phyloP scores from a whole-genome alignment of 768 basidiomycete species.

The Boletus edulis region DNA sequence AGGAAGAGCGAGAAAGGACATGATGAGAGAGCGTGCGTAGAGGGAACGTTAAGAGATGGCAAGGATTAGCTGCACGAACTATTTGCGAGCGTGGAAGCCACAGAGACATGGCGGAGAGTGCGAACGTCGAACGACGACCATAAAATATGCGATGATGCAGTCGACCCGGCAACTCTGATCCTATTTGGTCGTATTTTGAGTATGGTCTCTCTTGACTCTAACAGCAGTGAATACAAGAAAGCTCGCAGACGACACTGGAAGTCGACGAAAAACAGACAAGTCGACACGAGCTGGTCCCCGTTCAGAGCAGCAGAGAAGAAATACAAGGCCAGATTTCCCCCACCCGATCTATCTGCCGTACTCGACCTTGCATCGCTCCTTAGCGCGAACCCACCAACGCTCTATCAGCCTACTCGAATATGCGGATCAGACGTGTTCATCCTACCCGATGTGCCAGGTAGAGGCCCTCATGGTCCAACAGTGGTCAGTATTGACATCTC shows the following conservation, averaged over 20 bases:
- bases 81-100: slow-evolving; percentile 64
- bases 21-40: slow-evolving; percentile 7
- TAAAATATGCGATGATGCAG: too few relatives aligned
- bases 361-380: slow-evolving; percentile 59
- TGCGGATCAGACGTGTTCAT: slow-evolving; percentile 2
- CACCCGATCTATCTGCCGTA: slow-evolving; percentile 65
- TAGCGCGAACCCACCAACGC: slow-evolving; percentile 8
- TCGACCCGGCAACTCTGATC: slow-evolving; percentile 4
- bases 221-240: slow-evolving; percentile 49
- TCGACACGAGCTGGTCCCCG: slow-evolving; percentile 59
- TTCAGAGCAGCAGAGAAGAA: slow-evolving; percentile 79
- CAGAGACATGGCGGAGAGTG: slow-evolving; percentile 56
- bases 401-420: slow-evolving; percentile 4
- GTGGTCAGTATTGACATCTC: neutral
- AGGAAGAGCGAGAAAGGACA: slow-evolving; percentile 14
- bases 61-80: slow-evolving; percentile 35
- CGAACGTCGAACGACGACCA: too few relatives aligned
- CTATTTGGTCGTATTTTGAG: slow-evolving; percentile 32
- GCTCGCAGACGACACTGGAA: slow-evolving; percentile 57
- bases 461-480: slow-evolving; percentile 18
- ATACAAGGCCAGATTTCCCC: slow-evolving; percentile 78
- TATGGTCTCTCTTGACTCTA: slow-evolving; percentile 6
- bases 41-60: slow-evolving; percentile 8
- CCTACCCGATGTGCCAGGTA: slow-evolving; percentile 37
- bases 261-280: slow-evolving; percentile 53